Evolutionary conservation across 2,329 filamentous ascomycete species (phyloP).

Genomic region (Ophiocordyceps robertsii): DNA sequence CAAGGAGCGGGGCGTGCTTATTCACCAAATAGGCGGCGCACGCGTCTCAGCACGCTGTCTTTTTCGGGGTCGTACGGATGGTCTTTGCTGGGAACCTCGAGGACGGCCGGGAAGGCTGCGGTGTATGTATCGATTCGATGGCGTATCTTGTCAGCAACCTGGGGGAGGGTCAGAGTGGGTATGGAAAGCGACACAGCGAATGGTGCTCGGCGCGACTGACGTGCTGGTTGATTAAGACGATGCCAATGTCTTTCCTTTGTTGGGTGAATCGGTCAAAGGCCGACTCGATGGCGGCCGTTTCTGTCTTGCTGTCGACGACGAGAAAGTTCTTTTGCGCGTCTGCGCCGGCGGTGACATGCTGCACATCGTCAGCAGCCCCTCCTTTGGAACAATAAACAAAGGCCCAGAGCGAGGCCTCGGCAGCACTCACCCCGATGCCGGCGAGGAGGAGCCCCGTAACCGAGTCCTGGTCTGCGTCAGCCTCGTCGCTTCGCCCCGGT

Average conservation of each 20-base stretch:
- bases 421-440: slow-evolving; percentile 65
- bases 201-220: slow-evolving; percentile 34
- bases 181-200: background rate
- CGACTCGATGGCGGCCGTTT: slow-evolving; percentile 73
- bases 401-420: background rate
- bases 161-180: slow-evolving; percentile 9
- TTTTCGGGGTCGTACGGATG: slow-evolving; percentile 98
- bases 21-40: slow-evolving; percentile 55
- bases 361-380: background rate
- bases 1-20: slow-evolving; percentile 24
- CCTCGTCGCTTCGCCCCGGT: background rate
- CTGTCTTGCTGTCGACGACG: slow-evolving; percentile 88
- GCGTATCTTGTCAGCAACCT: slow-evolving; percentile 92
- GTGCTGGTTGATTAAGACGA: slow-evolving; percentile 95
- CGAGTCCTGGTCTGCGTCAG: slow-evolving; percentile 55
- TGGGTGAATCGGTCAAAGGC: slow-evolving; percentile 83
- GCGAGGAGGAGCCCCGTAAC: slow-evolving; percentile 92
- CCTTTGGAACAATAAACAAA: background rate
- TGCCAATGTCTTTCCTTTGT: slow-evolving; percentile 90
- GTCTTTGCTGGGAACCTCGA: slow-evolving; percentile 97
- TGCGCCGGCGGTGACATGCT: slow-evolving; percentile 85
- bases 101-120: slow-evolving; percentile 85
- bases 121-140: slow-evolving; percentile 83
- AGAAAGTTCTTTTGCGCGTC: slow-evolving; percentile 96
- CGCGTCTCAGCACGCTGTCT: slow-evolving; percentile 88